These are phyloP conservation scores for Nadsonia commutata DNA, from an alignment of 1,139 yeast genomes.

Conservation along the genomic window DNA sequence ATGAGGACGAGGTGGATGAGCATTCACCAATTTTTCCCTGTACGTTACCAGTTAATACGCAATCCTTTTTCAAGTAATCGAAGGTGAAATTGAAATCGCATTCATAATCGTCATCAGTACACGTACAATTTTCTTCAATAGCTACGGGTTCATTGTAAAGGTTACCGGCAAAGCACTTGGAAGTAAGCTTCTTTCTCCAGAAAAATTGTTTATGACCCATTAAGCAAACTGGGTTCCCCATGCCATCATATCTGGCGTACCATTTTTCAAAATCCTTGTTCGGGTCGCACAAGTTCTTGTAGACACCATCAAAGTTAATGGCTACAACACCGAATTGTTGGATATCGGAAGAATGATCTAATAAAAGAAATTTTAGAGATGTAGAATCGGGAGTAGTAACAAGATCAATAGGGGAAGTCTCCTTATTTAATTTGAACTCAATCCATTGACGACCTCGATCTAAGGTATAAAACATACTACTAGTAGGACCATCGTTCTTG, in stretches of 20 bases:
- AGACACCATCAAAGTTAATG: constrained; percentile 50
- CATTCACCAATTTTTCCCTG: constrained; percentile 10
- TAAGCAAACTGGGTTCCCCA: constrained; percentile 43
- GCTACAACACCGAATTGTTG: constrained; percentile 25
- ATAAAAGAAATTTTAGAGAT: constrained; percentile 42
- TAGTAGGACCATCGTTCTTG: constrained; percentile 24
- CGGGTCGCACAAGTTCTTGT: constrained; percentile 18
- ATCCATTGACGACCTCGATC: constrained; percentile 67
- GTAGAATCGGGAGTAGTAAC: constrained; percentile 66
- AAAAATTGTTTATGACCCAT: constrained; percentile 62
- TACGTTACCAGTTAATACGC: constrained; percentile 36
- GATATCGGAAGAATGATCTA: constrained; percentile 29
- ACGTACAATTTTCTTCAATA: constrained; percentile 46
- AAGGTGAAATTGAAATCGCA: constrained; percentile 45
- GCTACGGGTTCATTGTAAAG: constrained; percentile 44
- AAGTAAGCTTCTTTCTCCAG: constrained; percentile 50
- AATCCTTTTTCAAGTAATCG: constrained; percentile 30
- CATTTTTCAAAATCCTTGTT: constrained; percentile 57
- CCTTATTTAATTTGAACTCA: constrained; percentile 32
- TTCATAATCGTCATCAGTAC: constrained; percentile 56
- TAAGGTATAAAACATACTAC: constrained; percentile 36
- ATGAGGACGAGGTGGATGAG: constrained; percentile 19
- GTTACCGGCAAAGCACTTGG: constrained; percentile 54
- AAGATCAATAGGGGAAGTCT: constrained; percentile 31
- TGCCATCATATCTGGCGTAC: constrained; percentile 39